These are phyloP conservation scores for Alnus glutinosa DNA, from an alignment of 306 rosid genomes.

Conservation along the genomic window DNA sequence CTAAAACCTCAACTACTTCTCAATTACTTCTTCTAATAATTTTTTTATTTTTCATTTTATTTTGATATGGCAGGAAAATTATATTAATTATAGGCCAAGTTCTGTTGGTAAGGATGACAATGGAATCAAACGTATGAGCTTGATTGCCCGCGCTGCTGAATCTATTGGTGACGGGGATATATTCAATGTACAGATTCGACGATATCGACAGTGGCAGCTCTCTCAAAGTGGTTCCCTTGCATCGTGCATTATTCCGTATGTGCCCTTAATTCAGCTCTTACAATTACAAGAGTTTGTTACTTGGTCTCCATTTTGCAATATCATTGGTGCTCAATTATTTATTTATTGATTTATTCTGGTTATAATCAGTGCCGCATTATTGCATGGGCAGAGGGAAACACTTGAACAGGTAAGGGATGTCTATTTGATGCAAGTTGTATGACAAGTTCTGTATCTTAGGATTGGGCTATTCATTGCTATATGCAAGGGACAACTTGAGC, in stretches of 20 bases:
- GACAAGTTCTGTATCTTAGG: neutral
- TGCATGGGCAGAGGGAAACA: constrained; percentile 85
- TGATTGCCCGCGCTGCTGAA: constrained; percentile 88
- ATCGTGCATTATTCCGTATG: constrained; percentile 91
- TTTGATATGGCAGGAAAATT: constrained; percentile 77
- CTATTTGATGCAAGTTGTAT: constrained; percentile 24
- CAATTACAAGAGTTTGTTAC: constrained; percentile 16
- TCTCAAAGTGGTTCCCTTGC: constrained; percentile 79
- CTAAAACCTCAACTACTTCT: constrained; percentile 15
- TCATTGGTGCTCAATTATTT: constrained; percentile 15
- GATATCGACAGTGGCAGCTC: constrained; percentile 97
- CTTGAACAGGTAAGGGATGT: constrained; percentile 71
- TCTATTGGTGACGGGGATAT: constrained; percentile 93
- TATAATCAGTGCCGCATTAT: constrained; percentile 63
- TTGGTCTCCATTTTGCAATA: constrained; percentile 13
- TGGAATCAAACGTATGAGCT: constrained; percentile 78
- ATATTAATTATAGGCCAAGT: constrained; percentile 83
- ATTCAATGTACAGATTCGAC: constrained; percentile 89
- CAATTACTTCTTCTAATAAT: constrained; percentile 15
- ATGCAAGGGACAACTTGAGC: neutral
- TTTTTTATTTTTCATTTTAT: neutral
- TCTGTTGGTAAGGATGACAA: constrained; percentile 64
- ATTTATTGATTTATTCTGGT: constrained; percentile 23
- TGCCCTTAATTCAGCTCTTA: constrained; percentile 35
- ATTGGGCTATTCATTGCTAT: neutral